Evolutionary conservation across 148 eudicot species (phyloP), one percentile per base, ranked within the genome.

Genomic region (Cornus kousa): DNA sequence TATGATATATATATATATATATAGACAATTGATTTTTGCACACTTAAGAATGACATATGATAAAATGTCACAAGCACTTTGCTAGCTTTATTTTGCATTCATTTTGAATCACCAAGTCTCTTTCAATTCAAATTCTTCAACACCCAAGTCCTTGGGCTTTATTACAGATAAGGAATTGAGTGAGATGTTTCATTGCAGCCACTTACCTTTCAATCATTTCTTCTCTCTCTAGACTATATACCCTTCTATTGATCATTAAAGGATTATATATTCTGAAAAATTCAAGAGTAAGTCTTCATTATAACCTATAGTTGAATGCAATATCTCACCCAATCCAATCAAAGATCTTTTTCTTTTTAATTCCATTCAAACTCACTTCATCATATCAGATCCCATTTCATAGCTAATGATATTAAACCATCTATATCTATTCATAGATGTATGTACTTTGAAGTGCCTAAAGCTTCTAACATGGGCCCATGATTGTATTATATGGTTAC

Each of bases 161-260:
- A n/a, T 48, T 43, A 28, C 24, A 71, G 74, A 71, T 71, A 14
- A 71, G 39, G 73, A 37, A 70, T 39, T 71, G 74, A 71, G 48
- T 46, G 74, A 43, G 60, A 71, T 71, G 35, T 71, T 48, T 43
- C 31, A 46, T 71, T 43, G 19, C 60, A 71, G 74, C 60, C 60
- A 71, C 74, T 71, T 35, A 4, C 74, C 59, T 71, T 62, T 48
- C 59, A 48, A 43, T 71, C 31, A 22, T 43, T n/a, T 46, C 23
- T 8, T 46, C 19, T 71, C 19, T 12, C 23, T 22, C 50, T 70
- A 1, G n/a, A 16, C 66, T 11, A 22, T 11, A 0, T 4, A 39
- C 57, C 55, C 57, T 8, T 71, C 74, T 17, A 71, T 71, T 46
- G 60, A 23, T 24, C 12, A 71, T 71, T 53, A 71, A 22, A 11